Evolutionary conservation across 2,329 filamentous ascomycete genomes (phyloP), one percentile per base, ranked within the genome.

Genomic region (Alternaria gaisen): DNA sequence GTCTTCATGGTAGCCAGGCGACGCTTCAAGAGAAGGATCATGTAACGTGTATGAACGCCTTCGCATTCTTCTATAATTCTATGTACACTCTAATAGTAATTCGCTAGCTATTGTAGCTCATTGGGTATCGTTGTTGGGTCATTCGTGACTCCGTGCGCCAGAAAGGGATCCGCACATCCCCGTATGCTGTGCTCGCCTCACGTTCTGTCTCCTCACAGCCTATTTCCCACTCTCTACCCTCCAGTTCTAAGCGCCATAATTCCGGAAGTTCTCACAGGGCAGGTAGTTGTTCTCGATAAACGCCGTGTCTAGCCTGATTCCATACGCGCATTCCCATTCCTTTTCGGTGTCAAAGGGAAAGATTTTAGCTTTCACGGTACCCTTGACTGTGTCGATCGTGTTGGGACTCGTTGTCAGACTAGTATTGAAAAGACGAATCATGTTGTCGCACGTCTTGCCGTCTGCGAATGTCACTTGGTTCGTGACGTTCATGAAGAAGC

Each of bases 391-490:
- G 34, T 79, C 71, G 2, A 80, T 78, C 0, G 59, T 51, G 28
- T 78, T 74, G 0, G 64, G 60, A 2, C 67, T 70, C 0, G 72
- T 72, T 0, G 82, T 80, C 3, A 84, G 70, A 1, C 77, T 75
- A 0, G 83, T 83, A 62, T 84, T 80, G 71, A 81, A 85, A 11
- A 84, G 59, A 12, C 80, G 73, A 12, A 80, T 74, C 72, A 82
- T 80, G 34, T 81, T 78, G 52, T 84, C 81, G 71, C 83, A 85
- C 0, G 71, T 65, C 43, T 73, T 70, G 10, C 75, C 75, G 51
- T 81, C 74, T 10, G 76, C 79, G 60, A 84, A 84, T 5, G 77
- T 77, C 1, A 84, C 84, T 70, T 87, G 85, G 67, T 87, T 87
- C 3, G 85, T 86, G 46, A 85, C 75, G 68, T 86, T 86, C 22